Percentiles rank a stretch among this genome's conserved stretches.
phyloP scores from a whole-genome alignment of 75 land plant genomes.

The Cryptomeria japonica region DNA sequence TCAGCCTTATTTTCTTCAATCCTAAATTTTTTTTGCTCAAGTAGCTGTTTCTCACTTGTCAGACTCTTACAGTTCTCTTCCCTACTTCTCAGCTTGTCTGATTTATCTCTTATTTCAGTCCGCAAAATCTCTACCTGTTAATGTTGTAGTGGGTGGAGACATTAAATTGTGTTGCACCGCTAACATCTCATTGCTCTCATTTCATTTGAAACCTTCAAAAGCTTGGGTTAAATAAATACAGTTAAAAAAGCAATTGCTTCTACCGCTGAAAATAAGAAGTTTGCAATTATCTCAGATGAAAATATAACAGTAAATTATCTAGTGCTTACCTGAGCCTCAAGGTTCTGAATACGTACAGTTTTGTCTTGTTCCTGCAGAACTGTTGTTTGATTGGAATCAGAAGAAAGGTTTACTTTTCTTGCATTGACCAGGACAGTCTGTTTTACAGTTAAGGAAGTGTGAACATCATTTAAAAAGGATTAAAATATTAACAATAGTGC shows the following conservation, averaged over 20 bases:
- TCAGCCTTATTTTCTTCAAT: conserved; percentile 28
- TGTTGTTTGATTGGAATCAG: background rate
- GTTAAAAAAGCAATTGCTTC: background rate
- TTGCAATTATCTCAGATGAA: background rate
- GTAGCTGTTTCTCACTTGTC: conserved; percentile 40
- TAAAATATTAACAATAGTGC: background rate
- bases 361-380: conserved; percentile 14
- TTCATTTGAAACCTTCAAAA: background rate
- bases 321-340: conserved; percentile 29
- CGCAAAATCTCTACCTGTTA: conserved; percentile 21
- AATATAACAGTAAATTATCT: background rate
- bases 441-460: background rate
- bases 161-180: background rate
- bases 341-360: conserved; percentile 14
- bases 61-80: conserved; percentile 38
- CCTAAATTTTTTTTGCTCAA: conserved; percentile 37
- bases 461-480: background rate
- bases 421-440: background rate
- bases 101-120: conserved; percentile 28
- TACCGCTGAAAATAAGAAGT: background rate
- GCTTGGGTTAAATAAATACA: background rate
- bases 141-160: background rate
- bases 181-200: background rate
- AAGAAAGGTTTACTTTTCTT: background rate
- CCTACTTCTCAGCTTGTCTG: conserved; percentile 25